Percentiles rank a stretch among this genome's conserved stretches.
phyloP scores from a whole-genome alignment of 106 monocot genomes.

The Platanthera guangdongensis region DNA sequence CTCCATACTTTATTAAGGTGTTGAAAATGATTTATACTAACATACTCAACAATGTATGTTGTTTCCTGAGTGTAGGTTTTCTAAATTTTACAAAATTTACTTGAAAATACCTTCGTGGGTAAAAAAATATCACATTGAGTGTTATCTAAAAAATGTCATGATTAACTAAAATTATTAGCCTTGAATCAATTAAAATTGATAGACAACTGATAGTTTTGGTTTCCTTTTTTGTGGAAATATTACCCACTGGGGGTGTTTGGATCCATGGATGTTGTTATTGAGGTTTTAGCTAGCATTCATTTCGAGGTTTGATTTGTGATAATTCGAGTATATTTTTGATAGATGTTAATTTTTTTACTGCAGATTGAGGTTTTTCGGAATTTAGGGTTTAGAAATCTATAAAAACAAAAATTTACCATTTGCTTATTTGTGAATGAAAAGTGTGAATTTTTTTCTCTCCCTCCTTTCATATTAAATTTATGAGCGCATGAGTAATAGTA shows the following conservation, averaged over 20 bases:
- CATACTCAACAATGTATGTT: not conserved
- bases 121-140: not conserved
- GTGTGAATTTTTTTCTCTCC: not conserved
- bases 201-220: not conserved
- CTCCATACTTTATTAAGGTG: not conserved
- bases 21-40: not conserved
- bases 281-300: not conserved
- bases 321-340: not conserved
- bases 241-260: not conserved
- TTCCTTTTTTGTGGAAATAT: not conserved
- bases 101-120: not conserved
- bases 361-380: not conserved
- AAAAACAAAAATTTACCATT: not conserved
- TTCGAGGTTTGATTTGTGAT: not conserved
- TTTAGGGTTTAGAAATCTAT: not conserved
- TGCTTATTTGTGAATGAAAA: not conserved
- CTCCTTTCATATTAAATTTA: not conserved
- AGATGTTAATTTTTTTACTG: not conserved
- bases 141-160: not conserved
- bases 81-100: not conserved
- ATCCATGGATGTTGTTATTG: not conserved
- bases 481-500: not conserved
- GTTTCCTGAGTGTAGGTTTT: not conserved
- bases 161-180: not conserved
- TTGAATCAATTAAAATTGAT: not conserved